phyloP scores from a whole-genome alignment of 2,329 filamentous ascomycete genomes.

The Sclerotinia subarctica region DNA sequence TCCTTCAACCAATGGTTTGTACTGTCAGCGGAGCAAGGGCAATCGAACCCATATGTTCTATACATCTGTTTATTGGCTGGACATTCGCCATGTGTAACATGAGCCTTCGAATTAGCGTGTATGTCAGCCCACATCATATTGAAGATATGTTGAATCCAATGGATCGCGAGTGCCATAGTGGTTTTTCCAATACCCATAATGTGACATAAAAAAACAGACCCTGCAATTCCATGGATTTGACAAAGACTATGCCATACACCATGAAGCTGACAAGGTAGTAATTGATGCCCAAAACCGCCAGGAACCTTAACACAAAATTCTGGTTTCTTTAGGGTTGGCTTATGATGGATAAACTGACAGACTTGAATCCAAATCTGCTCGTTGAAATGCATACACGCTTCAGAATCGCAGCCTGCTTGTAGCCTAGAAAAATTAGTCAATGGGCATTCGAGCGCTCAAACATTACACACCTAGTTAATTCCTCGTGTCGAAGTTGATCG shows the following conservation, averaged over 20 bases:
- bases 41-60: constrained; percentile 5
- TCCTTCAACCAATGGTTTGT: background rate
- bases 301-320: background rate
- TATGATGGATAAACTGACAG: constrained; percentile 1
- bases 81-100: background rate
- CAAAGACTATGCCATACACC: constrained; percentile 1
- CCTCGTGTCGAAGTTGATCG: background rate
- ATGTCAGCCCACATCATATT: constrained; percentile 11
- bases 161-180: constrained; percentile 2
- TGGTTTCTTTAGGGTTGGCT: background rate
- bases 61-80: background rate
- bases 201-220: constrained; percentile 1
- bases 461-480: constrained; percentile 2
- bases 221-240: constrained; percentile 2
- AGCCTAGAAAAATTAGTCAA: constrained; percentile 10
- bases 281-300: background rate
- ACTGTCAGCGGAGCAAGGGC: background rate
- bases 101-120: background rate
- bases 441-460: background rate
- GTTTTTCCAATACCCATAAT: constrained; percentile 12
- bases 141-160: constrained; percentile 8
- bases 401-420: constrained; percentile 1
- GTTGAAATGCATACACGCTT: constrained; percentile 10
- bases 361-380: constrained; percentile 3
- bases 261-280: constrained; percentile 7